These are phyloP conservation scores for Carallia brachiata DNA, from an alignment of 345 rosid genomes.

Conservation along the genomic window DNA sequence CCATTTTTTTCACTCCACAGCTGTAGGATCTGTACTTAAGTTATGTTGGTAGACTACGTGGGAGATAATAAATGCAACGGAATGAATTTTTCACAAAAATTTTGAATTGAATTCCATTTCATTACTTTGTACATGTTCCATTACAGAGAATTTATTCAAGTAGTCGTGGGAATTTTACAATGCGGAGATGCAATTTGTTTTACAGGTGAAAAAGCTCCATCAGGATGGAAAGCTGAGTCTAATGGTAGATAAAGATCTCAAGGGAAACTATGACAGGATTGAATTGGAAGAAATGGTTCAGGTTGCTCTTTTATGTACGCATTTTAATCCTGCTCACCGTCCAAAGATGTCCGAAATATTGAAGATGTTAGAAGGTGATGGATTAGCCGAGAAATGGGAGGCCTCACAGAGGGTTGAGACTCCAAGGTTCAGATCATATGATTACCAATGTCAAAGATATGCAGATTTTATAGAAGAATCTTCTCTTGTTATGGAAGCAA, in stretches of 20 bases:
- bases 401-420: conserved; percentile 57
- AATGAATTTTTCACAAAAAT: too few species aligned
- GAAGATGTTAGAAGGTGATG: conserved; percentile 84
- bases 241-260: conserved; percentile 77
- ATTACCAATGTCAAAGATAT: conserved; percentile 46
- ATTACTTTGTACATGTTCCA: too few species aligned
- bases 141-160: background rate
- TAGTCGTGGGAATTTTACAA: background rate
- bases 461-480: conserved; percentile 86
- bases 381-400: conserved; percentile 83
- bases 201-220: conserved; percentile 89
- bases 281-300: conserved; percentile 77
- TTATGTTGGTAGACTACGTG: background rate
- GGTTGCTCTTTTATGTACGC: conserved; percentile 82
- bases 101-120: too few species aligned
- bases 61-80: background rate
- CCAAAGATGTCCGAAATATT: conserved; percentile 80
- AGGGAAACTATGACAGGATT: conserved; percentile 52
- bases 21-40: too few species aligned
- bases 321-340: conserved; percentile 61
- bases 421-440: conserved; percentile 44
- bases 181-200: background rate
- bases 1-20: background rate
- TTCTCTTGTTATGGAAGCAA: conserved; percentile 86
- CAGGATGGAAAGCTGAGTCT: conserved; percentile 69